These are phyloP conservation scores for Chlorella sp. DNA, from an alignment of 139 green algal genomes.

Conservation along the genomic window DNA sequence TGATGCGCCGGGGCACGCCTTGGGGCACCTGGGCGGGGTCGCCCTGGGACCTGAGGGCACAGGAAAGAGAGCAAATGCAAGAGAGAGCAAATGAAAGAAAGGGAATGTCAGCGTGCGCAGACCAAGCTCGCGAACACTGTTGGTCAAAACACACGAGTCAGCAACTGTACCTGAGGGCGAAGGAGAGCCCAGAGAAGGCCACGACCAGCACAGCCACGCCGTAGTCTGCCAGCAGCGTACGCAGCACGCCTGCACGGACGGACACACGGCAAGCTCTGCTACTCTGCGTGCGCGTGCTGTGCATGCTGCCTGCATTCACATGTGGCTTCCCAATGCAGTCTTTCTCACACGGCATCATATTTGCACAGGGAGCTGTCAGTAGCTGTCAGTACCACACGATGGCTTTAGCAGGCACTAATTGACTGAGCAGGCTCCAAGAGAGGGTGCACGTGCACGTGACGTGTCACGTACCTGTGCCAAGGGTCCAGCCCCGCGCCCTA, in stretches of 20 bases:
- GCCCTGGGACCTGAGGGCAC: slow-evolving; percentile 28
- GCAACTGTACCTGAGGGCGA: no score
- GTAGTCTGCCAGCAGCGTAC: slow-evolving; percentile 78
- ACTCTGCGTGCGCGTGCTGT: background rate
- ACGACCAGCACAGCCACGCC: slow-evolving; percentile 67
- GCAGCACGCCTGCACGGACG: slow-evolving; percentile 4
- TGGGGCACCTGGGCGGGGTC: slow-evolving; percentile 1
- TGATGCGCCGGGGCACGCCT: slow-evolving; percentile 51
- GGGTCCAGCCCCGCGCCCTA: slow-evolving; percentile 60
- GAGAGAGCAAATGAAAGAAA: no score
- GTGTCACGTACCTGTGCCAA: slow-evolving; percentile 23
- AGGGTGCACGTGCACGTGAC: no score
- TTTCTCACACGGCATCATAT: no score
- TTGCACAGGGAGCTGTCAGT: background rate
- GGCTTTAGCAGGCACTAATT: background rate
- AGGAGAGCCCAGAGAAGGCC: slow-evolving; percentile 56
- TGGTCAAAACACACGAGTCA: no score
- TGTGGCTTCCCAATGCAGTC: no score
- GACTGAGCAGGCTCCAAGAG: no score
- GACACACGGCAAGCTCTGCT: background rate
- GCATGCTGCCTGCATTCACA: background rate
- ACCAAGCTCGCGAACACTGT: no score
- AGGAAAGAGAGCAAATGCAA: no score
- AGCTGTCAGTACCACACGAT: background rate
- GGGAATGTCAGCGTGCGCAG: no score